Conservation (phyloP, 2,329 filamentous ascomycete species). For the Botrytis pseudocinerea region DNA sequence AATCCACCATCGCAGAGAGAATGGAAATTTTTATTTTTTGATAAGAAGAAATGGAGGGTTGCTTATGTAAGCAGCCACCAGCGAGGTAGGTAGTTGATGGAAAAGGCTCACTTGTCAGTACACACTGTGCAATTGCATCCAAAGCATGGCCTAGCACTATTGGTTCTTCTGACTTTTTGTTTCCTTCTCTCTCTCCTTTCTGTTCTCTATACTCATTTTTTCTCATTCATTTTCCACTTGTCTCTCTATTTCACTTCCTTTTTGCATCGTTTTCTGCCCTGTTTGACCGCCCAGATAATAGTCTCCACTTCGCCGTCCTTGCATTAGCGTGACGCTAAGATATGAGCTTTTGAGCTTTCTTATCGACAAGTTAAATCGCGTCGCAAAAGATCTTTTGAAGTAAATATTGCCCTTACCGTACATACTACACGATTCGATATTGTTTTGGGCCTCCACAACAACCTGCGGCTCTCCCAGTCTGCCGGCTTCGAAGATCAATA, state of each 20-base stretch:
- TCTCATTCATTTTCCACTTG: neutral
- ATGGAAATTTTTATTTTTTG: constrained; percentile 20
- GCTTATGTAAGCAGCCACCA: neutral
- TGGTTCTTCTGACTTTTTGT: neutral
- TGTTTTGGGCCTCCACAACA: neutral
- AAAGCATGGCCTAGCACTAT: neutral
- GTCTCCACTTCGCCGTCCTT: neutral
- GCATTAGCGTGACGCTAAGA: constrained; percentile 21
- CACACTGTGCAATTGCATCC: neutral
- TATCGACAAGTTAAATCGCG: constrained; percentile 21
- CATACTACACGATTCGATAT: too few relatives aligned
- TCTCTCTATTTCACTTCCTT: neutral
- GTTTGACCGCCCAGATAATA: constrained; percentile 4
- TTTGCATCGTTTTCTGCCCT: neutral
- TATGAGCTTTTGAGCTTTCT: constrained; percentile 19
- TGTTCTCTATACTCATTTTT: neutral
- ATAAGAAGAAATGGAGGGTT: neutral
- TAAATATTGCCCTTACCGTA: neutral
- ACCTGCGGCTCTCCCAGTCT: neutral
- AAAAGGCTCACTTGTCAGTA: neutral
- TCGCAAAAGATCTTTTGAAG: constrained; percentile 18
- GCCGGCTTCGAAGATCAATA: neutral
- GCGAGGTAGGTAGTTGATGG: neutral
- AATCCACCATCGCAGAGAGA: neutral
- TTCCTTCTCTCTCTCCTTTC: neutral